A percentile compares a stretch with the other conserved stretches of the same genome.
These are phyloP conservation scores for Plasmodium fragile DNA, from an alignment of 169 alveolate genomes.

Conservation along the genomic window DNA sequence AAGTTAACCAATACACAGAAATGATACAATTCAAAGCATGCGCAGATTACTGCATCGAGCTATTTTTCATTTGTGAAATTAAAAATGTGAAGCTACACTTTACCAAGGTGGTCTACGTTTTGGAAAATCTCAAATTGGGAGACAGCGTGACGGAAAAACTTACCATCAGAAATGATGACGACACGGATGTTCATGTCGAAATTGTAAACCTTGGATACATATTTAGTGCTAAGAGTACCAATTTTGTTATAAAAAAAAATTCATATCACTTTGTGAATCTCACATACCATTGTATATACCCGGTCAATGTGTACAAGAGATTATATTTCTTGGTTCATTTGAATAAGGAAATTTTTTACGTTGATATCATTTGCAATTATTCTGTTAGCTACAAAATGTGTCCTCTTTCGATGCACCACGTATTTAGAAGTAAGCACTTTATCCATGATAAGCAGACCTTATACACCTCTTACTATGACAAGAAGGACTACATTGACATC, in stretches of 20 bases:
- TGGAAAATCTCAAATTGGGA: constrained; percentile 56
- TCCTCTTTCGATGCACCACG: constrained; percentile 67
- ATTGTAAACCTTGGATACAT: constrained; percentile 42
- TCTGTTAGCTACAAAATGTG: constrained; percentile 68
- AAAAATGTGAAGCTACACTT: constrained; percentile 30
- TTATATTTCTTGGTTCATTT: constrained; percentile 67
- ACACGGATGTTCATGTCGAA: constrained; percentile 52
- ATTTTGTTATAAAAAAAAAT: constrained; percentile 53
- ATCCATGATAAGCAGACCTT: constrained; percentile 39
- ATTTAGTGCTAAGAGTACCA: constrained; percentile 34
- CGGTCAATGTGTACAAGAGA: constrained; percentile 52
- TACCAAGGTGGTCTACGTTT: constrained; percentile 18
- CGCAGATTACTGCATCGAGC: constrained; percentile 42
- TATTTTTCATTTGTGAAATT: constrained; percentile 66
- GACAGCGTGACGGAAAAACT: constrained; percentile 58
- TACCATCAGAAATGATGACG: constrained; percentile 65
- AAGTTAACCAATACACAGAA: constrained; percentile 52
- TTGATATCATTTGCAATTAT: constrained; percentile 61
- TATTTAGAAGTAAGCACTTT: constrained; percentile 60
- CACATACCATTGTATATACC: constrained; percentile 60
- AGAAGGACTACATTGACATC: constrained; percentile 62
- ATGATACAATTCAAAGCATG: constrained; percentile 69
- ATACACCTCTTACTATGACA: constrained; percentile 50
- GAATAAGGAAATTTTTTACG: constrained; percentile 62
- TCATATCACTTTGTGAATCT: constrained; percentile 49